These are phyloP conservation scores for Ustilago loliicola DNA, from an alignment of 1,284 basidiomycete species.

Conservation along the genomic window DNA sequence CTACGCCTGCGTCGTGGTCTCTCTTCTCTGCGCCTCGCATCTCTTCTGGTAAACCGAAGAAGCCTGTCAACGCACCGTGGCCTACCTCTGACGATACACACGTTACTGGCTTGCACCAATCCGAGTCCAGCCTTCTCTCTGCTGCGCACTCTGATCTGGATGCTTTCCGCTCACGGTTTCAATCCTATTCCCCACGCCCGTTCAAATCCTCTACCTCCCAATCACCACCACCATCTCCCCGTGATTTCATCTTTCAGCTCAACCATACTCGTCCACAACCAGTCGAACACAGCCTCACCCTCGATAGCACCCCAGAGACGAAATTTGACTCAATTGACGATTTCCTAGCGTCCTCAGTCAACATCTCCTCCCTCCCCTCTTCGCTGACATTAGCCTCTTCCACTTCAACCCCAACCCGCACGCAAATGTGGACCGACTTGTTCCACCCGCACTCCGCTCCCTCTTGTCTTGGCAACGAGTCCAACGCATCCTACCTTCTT, in stretches of 20 bases:
- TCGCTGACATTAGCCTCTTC: too few relatives aligned
- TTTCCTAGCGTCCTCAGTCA: conserved; percentile 15
- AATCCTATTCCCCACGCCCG: not conserved
- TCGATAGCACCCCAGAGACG: conserved; percentile 1
- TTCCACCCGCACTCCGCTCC: conserved; percentile 37
- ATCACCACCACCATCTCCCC: not conserved
- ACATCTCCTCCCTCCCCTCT: conserved; percentile 9
- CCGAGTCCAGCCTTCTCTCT: conserved; percentile 14
- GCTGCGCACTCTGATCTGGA: conserved; percentile 10
- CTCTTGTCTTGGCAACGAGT: conserved; percentile 48
- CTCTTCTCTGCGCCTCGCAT: conserved; percentile 33
- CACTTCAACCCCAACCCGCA: not conserved
- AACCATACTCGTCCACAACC: conserved; percentile 19
- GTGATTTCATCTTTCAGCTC: conserved; percentile 22
- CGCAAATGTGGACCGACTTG: conserved; percentile 48
- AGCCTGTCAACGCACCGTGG: conserved; percentile 34
- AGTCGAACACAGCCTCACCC: not conserved
- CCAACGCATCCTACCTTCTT: conserved; percentile 35
- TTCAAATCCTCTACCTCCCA: not conserved
- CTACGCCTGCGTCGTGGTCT: conserved; percentile 31
- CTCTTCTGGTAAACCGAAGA: conserved; percentile 22
- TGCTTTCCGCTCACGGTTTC: conserved; percentile 26
- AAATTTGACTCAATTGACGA: conserved; percentile 12
- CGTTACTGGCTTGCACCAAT: conserved; percentile 7
- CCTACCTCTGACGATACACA: conserved; percentile 25